Percentiles rank a stretch among this genome's conserved stretches.
These are phyloP conservation scores for Solanum lignicaule DNA, from an alignment of 257 asterid genomes.

Conservation along the genomic window DNA sequence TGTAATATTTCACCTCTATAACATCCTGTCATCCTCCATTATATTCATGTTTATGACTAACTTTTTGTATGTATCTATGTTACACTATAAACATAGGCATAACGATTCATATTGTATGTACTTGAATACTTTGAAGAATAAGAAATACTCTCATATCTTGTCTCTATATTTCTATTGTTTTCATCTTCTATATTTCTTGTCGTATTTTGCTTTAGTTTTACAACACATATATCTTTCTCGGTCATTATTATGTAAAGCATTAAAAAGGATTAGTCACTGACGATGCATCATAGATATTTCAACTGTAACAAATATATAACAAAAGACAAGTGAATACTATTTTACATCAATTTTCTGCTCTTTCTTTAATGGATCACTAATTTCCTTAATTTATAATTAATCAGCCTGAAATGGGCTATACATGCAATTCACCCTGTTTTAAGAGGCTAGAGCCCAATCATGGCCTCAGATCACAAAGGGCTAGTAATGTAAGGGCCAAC, in stretches of 20 bases:
- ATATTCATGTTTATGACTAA: too few relatives aligned
- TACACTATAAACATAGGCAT: too few relatives aligned
- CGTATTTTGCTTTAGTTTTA: too few relatives aligned
- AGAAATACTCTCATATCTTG: too few relatives aligned
- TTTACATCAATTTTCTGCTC: not conserved
- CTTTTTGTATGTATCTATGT: too few relatives aligned
- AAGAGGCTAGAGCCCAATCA: not conserved
- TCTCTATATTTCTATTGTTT: too few relatives aligned
- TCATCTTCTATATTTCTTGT: too few relatives aligned
- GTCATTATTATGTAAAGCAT: not conserved
- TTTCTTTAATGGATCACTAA: not conserved
- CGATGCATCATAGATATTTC: not conserved
- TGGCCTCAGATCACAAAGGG: not conserved
- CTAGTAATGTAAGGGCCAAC: not conserved
- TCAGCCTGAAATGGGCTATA: not conserved
- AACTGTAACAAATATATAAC: not conserved
- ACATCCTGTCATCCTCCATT: too few relatives aligned
- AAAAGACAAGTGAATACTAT: not conserved
- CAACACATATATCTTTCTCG: not conserved
- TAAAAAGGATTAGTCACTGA: not conserved
- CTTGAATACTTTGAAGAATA: too few relatives aligned
- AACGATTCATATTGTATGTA: too few relatives aligned
- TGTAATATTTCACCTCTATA: too few relatives aligned
- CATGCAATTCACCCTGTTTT: not conserved
- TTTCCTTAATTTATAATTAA: not conserved